Conservation (phyloP, 2,329 filamentous ascomycete genomes). For the Taxawa tesnikishii region DNA sequence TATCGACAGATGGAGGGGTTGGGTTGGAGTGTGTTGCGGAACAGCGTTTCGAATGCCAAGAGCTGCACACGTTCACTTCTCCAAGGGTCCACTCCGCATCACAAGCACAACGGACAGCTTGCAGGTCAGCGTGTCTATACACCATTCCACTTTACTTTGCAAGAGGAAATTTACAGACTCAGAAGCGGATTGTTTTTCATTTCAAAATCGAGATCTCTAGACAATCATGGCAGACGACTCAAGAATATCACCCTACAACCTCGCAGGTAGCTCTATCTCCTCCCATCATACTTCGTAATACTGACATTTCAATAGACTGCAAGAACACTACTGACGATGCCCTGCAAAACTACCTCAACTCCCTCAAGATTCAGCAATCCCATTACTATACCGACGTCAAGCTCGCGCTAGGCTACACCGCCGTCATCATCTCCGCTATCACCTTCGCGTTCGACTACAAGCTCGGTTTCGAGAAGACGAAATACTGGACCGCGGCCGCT, state of each 20-base stretch:
- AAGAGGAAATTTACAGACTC: too few species aligned
- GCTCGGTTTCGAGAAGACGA: constrained; percentile 77
- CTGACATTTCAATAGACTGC: too few species aligned
- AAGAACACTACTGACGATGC: constrained; percentile 96
- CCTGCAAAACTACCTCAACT: constrained; percentile 84
- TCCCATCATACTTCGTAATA: too few species aligned
- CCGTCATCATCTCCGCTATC: constrained; percentile 66
- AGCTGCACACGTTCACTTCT: too few species aligned
- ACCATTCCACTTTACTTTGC: too few species aligned
- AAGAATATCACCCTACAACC: constrained; percentile 21
- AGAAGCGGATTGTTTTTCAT: too few species aligned
- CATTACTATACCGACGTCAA: constrained; percentile 73
- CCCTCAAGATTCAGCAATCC: constrained; percentile 71
- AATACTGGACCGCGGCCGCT: constrained; percentile 66
- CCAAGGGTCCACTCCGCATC: background rate
- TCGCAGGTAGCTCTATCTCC: constrained; percentile 9
- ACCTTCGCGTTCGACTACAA: constrained; percentile 91
- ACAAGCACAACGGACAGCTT: background rate
- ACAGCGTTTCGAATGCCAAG: too few species aligned
- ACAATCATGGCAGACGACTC: constrained; percentile 12
- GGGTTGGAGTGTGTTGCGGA: too few species aligned
- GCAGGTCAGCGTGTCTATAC: background rate
- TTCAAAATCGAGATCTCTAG: too few species aligned
- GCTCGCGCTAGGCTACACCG: constrained; percentile 68
- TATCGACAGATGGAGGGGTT: too few species aligned